A percentile compares a stretch with the other conserved stretches of the same genome.
Conservation (phyloP, 228 moss, liverwort and hornwort genomes). For the Sphagnum magellanicum region DNA sequence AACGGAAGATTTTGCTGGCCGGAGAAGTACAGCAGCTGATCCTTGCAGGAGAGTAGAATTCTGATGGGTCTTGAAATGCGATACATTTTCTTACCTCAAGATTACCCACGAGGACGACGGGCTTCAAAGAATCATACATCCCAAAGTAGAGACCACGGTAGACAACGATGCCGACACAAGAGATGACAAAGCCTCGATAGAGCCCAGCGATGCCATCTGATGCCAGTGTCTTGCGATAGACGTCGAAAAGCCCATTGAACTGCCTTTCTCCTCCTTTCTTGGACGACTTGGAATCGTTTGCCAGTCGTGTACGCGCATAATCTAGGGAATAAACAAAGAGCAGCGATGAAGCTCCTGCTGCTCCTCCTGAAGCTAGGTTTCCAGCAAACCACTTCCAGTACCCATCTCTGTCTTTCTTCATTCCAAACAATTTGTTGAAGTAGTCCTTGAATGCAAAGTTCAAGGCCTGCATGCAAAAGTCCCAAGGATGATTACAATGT, state of each 20-base stretch:
- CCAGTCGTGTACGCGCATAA: conserved; percentile 32
- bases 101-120: conserved; percentile 31
- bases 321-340: conserved; percentile 41
- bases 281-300: conserved; percentile 42
- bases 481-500: no score
- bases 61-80: no score
- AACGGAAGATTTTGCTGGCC: no score
- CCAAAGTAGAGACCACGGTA: conserved; percentile 49
- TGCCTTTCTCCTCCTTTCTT: conserved; percentile 35
- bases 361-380: conserved; percentile 33
- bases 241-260: conserved; percentile 42
- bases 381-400: conserved; percentile 50
- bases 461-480: conserved; percentile 16
- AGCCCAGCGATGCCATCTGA: conserved; percentile 40
- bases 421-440: conserved; percentile 37
- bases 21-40: no score
- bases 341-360: conserved; percentile 32
- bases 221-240: conserved; percentile 44
- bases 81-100: conserved; percentile 22
- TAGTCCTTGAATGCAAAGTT: conserved; percentile 48
- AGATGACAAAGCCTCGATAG: conserved; percentile 43
- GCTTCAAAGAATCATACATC: conserved; percentile 49
- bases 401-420: conserved; percentile 41
- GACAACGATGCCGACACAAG: conserved; percentile 46
- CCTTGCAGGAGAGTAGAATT: no score